Evolutionary conservation across 2,329 filamentous ascomycete species (phyloP), one percentile per base, ranked within the genome.

Genomic region (Gyromitra esculenta): DNA sequence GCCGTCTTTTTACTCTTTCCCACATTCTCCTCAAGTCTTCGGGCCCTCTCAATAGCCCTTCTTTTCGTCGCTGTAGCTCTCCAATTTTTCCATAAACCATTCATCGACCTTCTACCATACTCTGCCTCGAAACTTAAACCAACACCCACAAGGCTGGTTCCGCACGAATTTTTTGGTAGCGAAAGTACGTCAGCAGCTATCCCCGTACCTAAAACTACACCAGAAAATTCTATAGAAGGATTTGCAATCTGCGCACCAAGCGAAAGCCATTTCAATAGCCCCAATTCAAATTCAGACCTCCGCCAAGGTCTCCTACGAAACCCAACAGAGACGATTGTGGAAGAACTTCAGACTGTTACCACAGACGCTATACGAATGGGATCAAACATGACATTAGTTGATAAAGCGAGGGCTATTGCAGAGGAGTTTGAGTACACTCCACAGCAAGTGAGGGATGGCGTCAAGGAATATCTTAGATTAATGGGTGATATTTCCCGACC

Each of bases 401-500:
- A 90, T 78, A 92, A 95, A 85, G 93, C 94, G 76, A 90, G 90
- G 87, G 89, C 89, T 82, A 89, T 97, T 82, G 92, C 92, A 81
- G 89, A 89, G 81, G 89, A 96, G 84, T 98, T 98, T 85, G 92
- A 97, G 70, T 95, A 94, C 84, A 87, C 89, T 77, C 88, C 93
- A 81, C 89, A 90, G 68, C 88, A 94, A 84, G 88, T 97, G 82
- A 93, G 93, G 83, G 89, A 87, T 81, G 92, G 90, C 79, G 94
- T 97, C 77, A 86, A 89, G 79, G 94, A 97, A 83, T 99, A 97
- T 82, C 88, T 97, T 79, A 86, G 87, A 77, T 90, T 98, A 85
- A 94, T 97, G 91, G 87, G 92, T 90, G 81, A 78, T 86, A 75
- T 64, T 25, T 35, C 39, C 43, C 72, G 11, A 15, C 65, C 45